phyloP scores from a whole-genome alignment of 352 stramenopile genomes.

The Phytophthora sojae region DNA sequence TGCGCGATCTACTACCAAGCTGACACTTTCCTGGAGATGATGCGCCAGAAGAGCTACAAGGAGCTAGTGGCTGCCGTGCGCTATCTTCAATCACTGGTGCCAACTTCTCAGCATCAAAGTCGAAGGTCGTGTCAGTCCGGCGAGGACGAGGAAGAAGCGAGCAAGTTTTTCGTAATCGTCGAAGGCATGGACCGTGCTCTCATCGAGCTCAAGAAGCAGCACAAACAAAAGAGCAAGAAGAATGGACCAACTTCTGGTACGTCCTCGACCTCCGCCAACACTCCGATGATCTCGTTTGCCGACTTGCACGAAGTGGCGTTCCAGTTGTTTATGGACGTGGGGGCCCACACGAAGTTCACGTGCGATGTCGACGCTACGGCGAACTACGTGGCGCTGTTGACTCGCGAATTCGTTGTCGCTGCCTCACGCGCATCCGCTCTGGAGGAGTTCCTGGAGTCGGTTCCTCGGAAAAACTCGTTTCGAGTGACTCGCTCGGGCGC shows the following conservation, averaged over 20 bases:
- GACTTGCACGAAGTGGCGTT: slow-evolving; percentile 72
- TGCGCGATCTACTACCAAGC: slow-evolving; percentile 58
- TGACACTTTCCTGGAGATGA: slow-evolving; percentile 44
- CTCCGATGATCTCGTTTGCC: not conserved
- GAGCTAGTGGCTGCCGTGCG: slow-evolving; percentile 42
- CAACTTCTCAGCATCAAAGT: not conserved
- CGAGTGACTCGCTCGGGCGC: slow-evolving; percentile 52
- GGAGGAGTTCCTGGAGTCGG: slow-evolving; percentile 67
- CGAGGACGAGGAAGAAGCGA: slow-evolving; percentile 26
- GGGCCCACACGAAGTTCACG: slow-evolving; percentile 71
- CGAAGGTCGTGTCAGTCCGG: not conserved
- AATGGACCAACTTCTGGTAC: not conserved
- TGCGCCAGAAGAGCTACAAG: slow-evolving; percentile 47
- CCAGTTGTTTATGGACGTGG: slow-evolving; percentile 71
- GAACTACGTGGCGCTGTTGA: slow-evolving; percentile 63
- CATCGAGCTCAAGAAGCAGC: slow-evolving; percentile 54
- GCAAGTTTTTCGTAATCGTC: slow-evolving; percentile 60
- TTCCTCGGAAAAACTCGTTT: slow-evolving; percentile 68
- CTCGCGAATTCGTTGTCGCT: slow-evolving; percentile 61
- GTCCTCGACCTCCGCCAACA: not conserved
- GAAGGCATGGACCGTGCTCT: slow-evolving; percentile 70
- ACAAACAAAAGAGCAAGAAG: slow-evolving; percentile 46
- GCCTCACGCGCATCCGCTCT: slow-evolving; percentile 43
- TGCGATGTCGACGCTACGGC: slow-evolving; percentile 59
- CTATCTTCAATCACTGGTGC: slow-evolving; percentile 39